Evolutionary conservation across 768 basidiomycete species (phyloP).

Genomic region (Boletus bicolor): DNA sequence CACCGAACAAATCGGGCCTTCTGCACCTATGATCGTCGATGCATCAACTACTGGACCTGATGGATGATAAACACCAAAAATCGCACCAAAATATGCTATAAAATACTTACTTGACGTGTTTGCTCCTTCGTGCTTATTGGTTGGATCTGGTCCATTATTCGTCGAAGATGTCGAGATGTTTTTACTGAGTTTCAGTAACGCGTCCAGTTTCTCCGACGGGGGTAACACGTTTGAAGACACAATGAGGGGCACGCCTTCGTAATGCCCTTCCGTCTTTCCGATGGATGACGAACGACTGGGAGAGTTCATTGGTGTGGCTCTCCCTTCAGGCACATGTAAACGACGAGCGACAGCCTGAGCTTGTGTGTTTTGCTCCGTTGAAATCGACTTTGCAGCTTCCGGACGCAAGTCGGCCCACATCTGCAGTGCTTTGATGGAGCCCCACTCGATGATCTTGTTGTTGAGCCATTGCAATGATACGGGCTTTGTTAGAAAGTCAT

Average conservation of each 20-base stretch:
- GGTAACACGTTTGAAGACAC: conserved; percentile 17
- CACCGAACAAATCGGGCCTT: not conserved
- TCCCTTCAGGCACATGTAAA: conserved; percentile 48
- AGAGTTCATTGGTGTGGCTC: conserved; percentile 36
- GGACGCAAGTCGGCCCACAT: conserved; percentile 87
- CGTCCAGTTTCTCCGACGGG: conserved; percentile 24
- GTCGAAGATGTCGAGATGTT: conserved; percentile 16
- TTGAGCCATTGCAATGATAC: conserved; percentile 94
- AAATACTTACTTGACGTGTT: conserved; percentile 25
- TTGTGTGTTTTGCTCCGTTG: conserved; percentile 44
- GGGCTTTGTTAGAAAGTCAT: conserved; percentile 97
- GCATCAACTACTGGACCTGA: conserved; percentile 26
- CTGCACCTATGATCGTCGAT: conserved; percentile 18
- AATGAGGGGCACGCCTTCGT: conserved; percentile 17
- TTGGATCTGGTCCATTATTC: not conserved
- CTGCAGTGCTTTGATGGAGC: conserved; percentile 90
- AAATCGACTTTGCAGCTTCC: conserved; percentile 48
- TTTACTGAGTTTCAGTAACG: conserved; percentile 23
- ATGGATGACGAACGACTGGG: conserved; percentile 40
- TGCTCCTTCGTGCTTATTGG: conserved; percentile 21
- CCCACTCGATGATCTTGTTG: conserved; percentile 99
- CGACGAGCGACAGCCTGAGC: conserved; percentile 46
- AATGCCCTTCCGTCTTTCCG: conserved; percentile 21
- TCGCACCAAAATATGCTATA: not conserved
- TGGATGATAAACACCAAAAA: conserved; percentile 6